Evolutionary conservation across 1,139 yeast species (phyloP).

Genomic region (Pneumocystis jirovecii): DNA sequence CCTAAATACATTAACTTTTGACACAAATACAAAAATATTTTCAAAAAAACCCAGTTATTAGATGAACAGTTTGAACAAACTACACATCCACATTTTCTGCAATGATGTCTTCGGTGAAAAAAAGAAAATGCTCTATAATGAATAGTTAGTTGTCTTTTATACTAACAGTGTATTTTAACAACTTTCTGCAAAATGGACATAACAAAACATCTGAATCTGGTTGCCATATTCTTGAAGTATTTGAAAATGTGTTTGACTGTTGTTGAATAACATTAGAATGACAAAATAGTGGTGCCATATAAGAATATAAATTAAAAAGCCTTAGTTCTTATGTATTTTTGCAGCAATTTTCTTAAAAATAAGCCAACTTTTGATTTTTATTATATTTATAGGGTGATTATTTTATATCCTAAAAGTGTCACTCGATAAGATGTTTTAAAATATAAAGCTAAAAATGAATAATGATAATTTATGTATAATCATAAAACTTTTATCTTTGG

Average conservation of each 20-base stretch:
- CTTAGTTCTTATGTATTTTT: not conserved
- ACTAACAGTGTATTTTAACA: constrained; percentile 57
- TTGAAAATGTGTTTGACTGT: not conserved
- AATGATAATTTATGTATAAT: not conserved
- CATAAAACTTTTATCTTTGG: not conserved
- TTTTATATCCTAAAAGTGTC: not conserved
- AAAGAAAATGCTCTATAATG: constrained; percentile 34
- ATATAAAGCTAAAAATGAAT: not conserved
- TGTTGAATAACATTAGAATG: not conserved
- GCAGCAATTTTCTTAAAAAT: not conserved
- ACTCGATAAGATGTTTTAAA: not conserved
- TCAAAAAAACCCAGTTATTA: constrained; percentile 24
- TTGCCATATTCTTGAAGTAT: not conserved
- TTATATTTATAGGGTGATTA: not conserved
- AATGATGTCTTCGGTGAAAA: constrained; percentile 75
- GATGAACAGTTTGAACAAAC: constrained; percentile 55
- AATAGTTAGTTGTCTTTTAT: constrained; percentile 23
- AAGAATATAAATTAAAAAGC: not conserved
- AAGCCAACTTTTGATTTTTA: not conserved
- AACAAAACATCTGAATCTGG: constrained; percentile 31
- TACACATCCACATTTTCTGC: constrained; percentile 66
- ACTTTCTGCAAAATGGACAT: constrained; percentile 54
- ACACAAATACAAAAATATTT: constrained; percentile 26
- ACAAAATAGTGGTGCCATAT: not conserved
- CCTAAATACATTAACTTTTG: not conserved